Conservation (phyloP, 1,139 yeast genomes). For the Yamadazyma atlantica region DNA sequence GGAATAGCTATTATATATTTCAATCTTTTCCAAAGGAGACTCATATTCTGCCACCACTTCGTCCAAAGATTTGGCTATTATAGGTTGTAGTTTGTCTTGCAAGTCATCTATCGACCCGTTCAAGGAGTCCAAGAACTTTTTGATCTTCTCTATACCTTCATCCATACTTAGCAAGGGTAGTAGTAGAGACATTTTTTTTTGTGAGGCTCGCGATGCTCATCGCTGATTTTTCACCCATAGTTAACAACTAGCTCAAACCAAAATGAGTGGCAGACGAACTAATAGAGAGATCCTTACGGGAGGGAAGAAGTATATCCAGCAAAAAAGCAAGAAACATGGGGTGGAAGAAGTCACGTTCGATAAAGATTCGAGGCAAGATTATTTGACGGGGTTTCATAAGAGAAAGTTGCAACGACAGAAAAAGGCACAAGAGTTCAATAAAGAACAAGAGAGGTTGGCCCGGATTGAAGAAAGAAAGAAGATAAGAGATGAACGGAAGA, state of each 20-base stretch:
- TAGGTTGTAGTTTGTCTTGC: constrained; percentile 29
- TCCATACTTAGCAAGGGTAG: not conserved
- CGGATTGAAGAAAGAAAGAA: constrained; percentile 75
- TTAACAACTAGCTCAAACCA: no score
- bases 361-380: constrained; percentile 70
- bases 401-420: constrained; percentile 86
- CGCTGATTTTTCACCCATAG: not conserved
- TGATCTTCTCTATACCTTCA: constrained; percentile 39
- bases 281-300: constrained; percentile 89
- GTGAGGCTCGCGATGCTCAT: constrained; percentile 12
- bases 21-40: constrained; percentile 37
- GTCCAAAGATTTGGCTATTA: constrained; percentile 34
- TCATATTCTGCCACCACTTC: constrained; percentile 29
- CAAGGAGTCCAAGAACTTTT: constrained; percentile 23
- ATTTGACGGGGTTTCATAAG: constrained; percentile 93
- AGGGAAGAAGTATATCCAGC: constrained; percentile 74
- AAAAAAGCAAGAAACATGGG: constrained; percentile 61
- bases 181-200: not conserved
- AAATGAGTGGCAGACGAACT: constrained; percentile 23
- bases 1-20: constrained; percentile 39
- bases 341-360: constrained; percentile 84
- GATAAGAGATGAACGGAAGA: constrained; percentile 67
- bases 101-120: constrained; percentile 33
- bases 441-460: constrained; percentile 73
- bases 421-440: constrained; percentile 71